These are phyloP conservation scores for Aspergillus jensenii DNA, from an alignment of 2,329 filamentous ascomycete genomes.

Conservation along the genomic window DNA sequence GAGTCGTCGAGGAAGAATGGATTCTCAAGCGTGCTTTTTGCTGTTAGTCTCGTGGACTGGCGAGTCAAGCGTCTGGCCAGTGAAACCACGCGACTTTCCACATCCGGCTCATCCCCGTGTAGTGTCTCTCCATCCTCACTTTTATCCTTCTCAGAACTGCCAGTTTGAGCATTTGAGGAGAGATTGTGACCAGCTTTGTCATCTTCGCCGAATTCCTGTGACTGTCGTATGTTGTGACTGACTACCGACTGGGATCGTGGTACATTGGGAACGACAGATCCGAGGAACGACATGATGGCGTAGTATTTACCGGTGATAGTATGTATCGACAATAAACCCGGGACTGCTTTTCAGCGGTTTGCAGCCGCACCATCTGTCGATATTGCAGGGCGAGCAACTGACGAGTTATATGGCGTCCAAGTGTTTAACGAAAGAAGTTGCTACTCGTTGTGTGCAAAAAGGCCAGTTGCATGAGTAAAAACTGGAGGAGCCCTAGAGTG, in stretches of 20 bases:
- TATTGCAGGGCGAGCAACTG: background rate
- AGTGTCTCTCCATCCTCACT: constrained; percentile 17
- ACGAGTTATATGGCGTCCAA: background rate
- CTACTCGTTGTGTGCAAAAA: background rate
- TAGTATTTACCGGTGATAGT: background rate
- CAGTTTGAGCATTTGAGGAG: background rate
- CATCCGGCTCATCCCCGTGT: constrained; percentile 6
- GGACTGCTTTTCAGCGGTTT: background rate
- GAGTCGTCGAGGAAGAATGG: constrained; percentile 34
- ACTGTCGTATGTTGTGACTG: constrained; percentile 14
- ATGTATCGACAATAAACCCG: background rate
- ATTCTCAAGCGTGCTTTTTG: constrained; percentile 31
- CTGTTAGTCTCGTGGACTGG: constrained; percentile 27
- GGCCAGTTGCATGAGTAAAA: background rate
- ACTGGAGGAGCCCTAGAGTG: background rate
- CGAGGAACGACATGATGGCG: constrained; percentile 16
- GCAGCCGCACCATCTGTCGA: background rate
- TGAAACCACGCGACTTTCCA: constrained; percentile 11
- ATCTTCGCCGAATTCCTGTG: constrained; percentile 8
- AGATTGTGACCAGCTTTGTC: constrained; percentile 1
- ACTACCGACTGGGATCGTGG: constrained; percentile 16
- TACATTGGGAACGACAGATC: constrained; percentile 10
- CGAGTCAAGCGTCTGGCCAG: constrained; percentile 38
- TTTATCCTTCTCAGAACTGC: constrained; percentile 6
- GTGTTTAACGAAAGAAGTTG: background rate